Percentiles rank a stretch among this genome's conserved stretches.
Conservation (phyloP, 192 early-diverging fungal genomes). For the Linderina pennispora region DNA sequence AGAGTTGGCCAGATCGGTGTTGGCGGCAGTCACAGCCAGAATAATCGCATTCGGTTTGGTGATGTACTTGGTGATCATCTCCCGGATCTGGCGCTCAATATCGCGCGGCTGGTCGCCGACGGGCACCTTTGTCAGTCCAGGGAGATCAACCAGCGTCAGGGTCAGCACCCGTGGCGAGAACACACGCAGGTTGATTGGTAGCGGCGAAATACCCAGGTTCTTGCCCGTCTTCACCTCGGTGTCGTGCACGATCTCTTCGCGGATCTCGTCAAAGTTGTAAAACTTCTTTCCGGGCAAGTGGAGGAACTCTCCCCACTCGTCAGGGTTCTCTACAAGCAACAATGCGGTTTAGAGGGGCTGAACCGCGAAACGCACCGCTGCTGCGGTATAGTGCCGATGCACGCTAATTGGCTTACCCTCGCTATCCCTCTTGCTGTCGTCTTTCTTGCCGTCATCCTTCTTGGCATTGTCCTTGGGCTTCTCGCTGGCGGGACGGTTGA, state of each 20-base stretch:
- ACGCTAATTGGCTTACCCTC: background rate
- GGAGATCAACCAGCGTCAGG: slow-evolving; percentile 97
- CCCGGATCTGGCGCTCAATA: slow-evolving; percentile 96
- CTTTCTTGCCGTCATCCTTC: slow-evolving; percentile 40
- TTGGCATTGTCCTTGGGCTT: slow-evolving; percentile 6
- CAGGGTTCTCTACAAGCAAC: slow-evolving; percentile 47
- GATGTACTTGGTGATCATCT: slow-evolving; percentile 98
- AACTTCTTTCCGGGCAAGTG: slow-evolving; percentile 98
- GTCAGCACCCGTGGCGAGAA: slow-evolving; percentile 98
- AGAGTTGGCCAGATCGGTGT: slow-evolving; percentile 98
- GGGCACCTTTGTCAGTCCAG: slow-evolving; percentile 98
- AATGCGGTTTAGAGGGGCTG: slow-evolving; percentile 1
- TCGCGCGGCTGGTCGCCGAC: slow-evolving; percentile 99
- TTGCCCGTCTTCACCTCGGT: slow-evolving; percentile 85
- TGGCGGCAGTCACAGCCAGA: slow-evolving; percentile 94
- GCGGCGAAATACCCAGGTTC: slow-evolving; percentile 83
- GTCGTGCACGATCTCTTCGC: slow-evolving; percentile 91
- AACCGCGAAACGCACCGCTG: background rate
- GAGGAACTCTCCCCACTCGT: slow-evolving; percentile 99
- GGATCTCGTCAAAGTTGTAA: slow-evolving; percentile 92
- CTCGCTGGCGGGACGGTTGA: slow-evolving; percentile 72
- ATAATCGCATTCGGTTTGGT: slow-evolving; percentile 98
- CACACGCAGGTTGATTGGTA: slow-evolving; percentile 96
- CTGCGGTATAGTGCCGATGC: no score
- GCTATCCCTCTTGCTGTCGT: slow-evolving; percentile 35